Conservation (phyloP, 2,329 filamentous ascomycete genomes). For the Microsporum ferrugineum region DNA sequence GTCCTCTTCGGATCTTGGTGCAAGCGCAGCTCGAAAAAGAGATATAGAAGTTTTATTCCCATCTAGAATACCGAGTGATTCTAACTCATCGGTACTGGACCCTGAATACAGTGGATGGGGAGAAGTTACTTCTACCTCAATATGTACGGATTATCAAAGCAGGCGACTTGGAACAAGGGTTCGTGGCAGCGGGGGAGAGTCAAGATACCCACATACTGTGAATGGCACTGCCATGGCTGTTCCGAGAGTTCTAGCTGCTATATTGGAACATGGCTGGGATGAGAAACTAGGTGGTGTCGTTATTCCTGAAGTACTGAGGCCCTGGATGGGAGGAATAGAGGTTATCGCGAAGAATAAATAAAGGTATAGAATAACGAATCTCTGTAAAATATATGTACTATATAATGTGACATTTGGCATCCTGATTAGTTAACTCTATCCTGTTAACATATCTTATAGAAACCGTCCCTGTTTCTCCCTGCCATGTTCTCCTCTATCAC, state of each 20-base stretch:
- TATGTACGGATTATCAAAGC: slow-evolving; percentile 91
- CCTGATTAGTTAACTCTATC: no score
- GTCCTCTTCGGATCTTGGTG: slow-evolving; percentile 79
- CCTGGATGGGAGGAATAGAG: slow-evolving; percentile 71
- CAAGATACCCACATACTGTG: slow-evolving; percentile 73
- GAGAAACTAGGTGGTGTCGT: slow-evolving; percentile 54
- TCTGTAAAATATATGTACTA: not conserved
- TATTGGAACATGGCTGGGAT: slow-evolving; percentile 86
- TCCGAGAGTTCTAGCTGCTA: slow-evolving; percentile 74
- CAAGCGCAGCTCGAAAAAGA: slow-evolving; percentile 72
- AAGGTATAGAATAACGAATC: not conserved
- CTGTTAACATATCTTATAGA: no score
- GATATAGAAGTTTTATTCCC: slow-evolving; percentile 96
- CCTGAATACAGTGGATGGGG: slow-evolving; percentile 55
- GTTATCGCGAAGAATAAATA: slow-evolving; percentile 40
- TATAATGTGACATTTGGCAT: not conserved
- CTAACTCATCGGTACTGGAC: not conserved
- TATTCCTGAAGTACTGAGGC: slow-evolving; percentile 66
- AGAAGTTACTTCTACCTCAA: slow-evolving; percentile 79
- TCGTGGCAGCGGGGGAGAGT: slow-evolving; percentile 38
- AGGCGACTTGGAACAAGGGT: slow-evolving; percentile 67
- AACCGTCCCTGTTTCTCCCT: no score
- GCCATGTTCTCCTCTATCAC: no score
- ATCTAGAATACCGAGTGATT: slow-evolving; percentile 35
- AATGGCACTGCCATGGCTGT: slow-evolving; percentile 93